Percentiles rank a stretch among this genome's conserved stretches.
These are phyloP conservation scores for Mortierella sp. DNA, from an alignment of 371 early-diverging fungal species.

Conservation along the genomic window DNA sequence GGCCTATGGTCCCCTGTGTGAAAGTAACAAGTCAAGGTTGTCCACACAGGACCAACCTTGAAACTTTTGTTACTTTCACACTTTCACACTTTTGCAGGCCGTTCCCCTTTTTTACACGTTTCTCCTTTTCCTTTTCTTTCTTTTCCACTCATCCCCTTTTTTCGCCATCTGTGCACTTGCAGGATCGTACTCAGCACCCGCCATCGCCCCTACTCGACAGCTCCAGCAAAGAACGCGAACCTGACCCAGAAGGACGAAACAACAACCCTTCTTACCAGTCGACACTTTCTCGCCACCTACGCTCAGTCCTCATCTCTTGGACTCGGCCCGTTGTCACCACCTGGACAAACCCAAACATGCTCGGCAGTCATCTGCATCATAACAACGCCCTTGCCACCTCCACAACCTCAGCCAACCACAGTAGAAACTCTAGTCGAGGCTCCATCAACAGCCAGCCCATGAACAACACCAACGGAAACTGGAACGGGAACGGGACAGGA, in stretches of 20 bases:
- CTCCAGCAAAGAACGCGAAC: not conserved
- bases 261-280: not conserved
- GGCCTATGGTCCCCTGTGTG: too few species aligned
- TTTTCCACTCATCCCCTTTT: not conserved
- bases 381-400: not conserved
- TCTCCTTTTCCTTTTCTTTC: not conserved
- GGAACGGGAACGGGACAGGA: not conserved
- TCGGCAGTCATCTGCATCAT: slow-evolving; percentile 23
- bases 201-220: not conserved
- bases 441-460: slow-evolving; percentile 3
- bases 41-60: not conserved
- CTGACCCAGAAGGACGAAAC: not conserved
- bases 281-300: slow-evolving; percentile 7
- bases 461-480: not conserved
- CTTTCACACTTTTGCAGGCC: not conserved
- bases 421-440: slow-evolving; percentile 10
- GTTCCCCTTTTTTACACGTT: not conserved
- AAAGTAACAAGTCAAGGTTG: too few species aligned
- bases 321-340: not conserved
- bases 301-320: not conserved
- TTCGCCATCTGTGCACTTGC: not conserved
- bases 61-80: not conserved
- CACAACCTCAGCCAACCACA: slow-evolving; percentile 3
- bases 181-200: not conserved
- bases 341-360: slow-evolving; percentile 15